Conservation (phyloP, 148 eudicot genomes). For the Vaccinium myrtillus region DNA sequence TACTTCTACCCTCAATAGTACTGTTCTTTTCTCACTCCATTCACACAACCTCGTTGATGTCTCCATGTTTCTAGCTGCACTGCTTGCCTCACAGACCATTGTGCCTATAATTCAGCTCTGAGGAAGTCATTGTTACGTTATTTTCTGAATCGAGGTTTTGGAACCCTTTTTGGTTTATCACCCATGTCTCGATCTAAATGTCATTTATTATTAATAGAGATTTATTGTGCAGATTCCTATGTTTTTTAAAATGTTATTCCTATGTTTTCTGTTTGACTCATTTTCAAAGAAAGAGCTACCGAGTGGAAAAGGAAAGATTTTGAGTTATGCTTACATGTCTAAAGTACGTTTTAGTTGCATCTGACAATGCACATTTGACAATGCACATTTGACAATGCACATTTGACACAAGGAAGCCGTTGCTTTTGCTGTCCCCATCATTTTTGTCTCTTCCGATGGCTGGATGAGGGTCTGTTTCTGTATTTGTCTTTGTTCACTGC, state of each 20-base stretch:
- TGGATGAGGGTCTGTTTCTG: neutral
- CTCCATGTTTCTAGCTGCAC: neutral
- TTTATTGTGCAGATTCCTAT: neutral
- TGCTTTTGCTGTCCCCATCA: neutral
- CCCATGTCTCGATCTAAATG: neutral
- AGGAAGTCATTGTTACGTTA: neutral
- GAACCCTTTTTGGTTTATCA: neutral
- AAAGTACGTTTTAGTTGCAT: neutral
- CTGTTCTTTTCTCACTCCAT: neutral
- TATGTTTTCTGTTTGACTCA: neutral
- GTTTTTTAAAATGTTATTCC: neutral
- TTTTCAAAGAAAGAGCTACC: neutral
- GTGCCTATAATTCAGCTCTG: neutral
- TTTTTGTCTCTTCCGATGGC: neutral
- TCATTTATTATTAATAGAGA: neutral
- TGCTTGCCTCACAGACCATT: neutral
- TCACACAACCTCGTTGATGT: neutral
- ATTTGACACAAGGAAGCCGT: neutral
- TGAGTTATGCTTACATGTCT: neutral
- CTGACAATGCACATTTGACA: neutral
- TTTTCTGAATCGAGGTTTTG: neutral
- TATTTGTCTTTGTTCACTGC: neutral
- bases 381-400: neutral
- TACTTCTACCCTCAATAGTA: constrained; percentile 7
- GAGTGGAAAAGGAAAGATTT: neutral